Evolutionary conservation across 2,329 filamentous ascomycete genomes (phyloP).

Genomic region (Fusarium newnesense): DNA sequence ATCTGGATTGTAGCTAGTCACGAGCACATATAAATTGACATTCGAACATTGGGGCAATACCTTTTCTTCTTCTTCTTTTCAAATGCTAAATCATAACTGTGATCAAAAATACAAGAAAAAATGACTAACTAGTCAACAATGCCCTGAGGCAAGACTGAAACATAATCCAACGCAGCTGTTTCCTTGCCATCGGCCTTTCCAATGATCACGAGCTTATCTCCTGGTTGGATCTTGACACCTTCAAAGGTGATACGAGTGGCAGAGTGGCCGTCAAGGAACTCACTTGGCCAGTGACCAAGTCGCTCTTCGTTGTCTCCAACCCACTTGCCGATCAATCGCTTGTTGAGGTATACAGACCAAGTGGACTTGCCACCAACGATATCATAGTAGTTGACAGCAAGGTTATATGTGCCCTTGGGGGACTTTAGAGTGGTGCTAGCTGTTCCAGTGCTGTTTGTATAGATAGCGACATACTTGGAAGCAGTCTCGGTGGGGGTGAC

Average conservation of each 20-base stretch:
- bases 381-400: slow-evolving; percentile 76
- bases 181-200: slow-evolving; percentile 69
- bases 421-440: slow-evolving; percentile 11
- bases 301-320: slow-evolving; percentile 67
- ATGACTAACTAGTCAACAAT: slow-evolving; percentile 6
- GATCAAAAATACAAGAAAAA: background rate
- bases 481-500: slow-evolving; percentile 71
- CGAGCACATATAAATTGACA: background rate
- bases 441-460: slow-evolving; percentile 17
- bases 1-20: background rate
- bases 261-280: slow-evolving; percentile 72
- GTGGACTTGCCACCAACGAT: slow-evolving; percentile 65
- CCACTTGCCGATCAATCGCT: slow-evolving; percentile 66
- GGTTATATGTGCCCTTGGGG: slow-evolving; percentile 62
- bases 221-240: slow-evolving; percentile 59
- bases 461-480: slow-evolving; percentile 47
- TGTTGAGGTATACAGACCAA: slow-evolving; percentile 66
- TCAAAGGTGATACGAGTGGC: slow-evolving; percentile 70
- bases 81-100: background rate
- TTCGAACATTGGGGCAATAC: background rate
- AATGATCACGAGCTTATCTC: slow-evolving; percentile 64
- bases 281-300: slow-evolving; percentile 67
- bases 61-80: background rate
- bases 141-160: slow-evolving; percentile 65
- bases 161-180: slow-evolving; percentile 74